Evolutionary conservation across 768 basidiomycete species (phyloP).

Genomic region (Termitomyces sp.): DNA sequence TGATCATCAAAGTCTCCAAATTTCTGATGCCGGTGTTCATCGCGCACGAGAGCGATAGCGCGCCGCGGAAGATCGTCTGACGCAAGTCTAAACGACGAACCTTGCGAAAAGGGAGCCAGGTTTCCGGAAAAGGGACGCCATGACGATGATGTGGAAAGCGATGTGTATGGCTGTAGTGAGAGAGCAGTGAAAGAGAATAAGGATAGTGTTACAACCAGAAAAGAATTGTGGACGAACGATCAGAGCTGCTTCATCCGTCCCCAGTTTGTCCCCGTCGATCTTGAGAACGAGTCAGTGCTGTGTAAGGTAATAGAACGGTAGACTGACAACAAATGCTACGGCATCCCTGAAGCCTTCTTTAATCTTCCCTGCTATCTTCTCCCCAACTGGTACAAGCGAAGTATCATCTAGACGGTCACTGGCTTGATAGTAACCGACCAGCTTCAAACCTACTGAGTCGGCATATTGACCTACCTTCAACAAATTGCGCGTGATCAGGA

Average conservation of each 20-base stretch:
- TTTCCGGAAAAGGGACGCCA: slow-evolving; percentile 44
- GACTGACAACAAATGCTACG: slow-evolving; percentile 64
- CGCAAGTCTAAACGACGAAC: slow-evolving; percentile 41
- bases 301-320: background rate
- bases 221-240: slow-evolving; percentile 39
- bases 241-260: slow-evolving; percentile 44
- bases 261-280: slow-evolving; percentile 59
- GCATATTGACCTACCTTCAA: slow-evolving; percentile 57
- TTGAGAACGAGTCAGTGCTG: slow-evolving; percentile 18
- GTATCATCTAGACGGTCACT: slow-evolving; percentile 58
- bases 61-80: slow-evolving; percentile 38
- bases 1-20: slow-evolving; percentile 85
- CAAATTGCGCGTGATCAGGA: background rate
- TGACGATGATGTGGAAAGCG: slow-evolving; percentile 24
- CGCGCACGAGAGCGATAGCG: slow-evolving; percentile 44
- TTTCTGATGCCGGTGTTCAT: slow-evolving; percentile 43
- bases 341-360: slow-evolving; percentile 49
- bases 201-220: background rate
- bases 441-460: slow-evolving; percentile 38
- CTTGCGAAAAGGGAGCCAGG: slow-evolving; percentile 36
- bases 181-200: background rate
- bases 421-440: slow-evolving; percentile 78
- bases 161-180: slow-evolving; percentile 44
- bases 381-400: slow-evolving; percentile 59
- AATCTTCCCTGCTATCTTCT: slow-evolving; percentile 54